Percentiles rank a stretch among this genome's conserved stretches.
phyloP scores from a whole-genome alignment of 306 rosid species.

The Glycine latifolia region DNA sequence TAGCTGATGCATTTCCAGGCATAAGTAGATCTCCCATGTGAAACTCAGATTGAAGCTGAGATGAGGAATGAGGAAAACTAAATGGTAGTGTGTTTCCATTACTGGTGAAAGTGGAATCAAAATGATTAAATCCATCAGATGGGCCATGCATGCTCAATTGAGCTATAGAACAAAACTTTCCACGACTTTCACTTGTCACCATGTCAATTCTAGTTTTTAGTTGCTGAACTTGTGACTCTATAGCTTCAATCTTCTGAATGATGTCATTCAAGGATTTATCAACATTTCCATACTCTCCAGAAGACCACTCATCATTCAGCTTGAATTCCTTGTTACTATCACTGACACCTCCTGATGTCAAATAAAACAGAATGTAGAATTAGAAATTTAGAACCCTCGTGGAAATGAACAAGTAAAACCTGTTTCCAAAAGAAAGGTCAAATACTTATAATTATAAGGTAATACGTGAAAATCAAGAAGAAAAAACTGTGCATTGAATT shows the following conservation, averaged over 20 bases:
- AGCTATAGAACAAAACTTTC: constrained; percentile 50
- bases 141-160: constrained; percentile 48
- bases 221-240: constrained; percentile 53
- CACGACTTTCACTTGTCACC: constrained; percentile 58
- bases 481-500: background rate
- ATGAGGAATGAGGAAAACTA: constrained; percentile 46
- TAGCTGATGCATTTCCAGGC: constrained; percentile 51
- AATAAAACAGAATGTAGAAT: background rate
- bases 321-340: constrained; percentile 44
- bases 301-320: constrained; percentile 55
- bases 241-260: constrained; percentile 61
- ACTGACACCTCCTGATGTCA: constrained; percentile 49
- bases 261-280: constrained; percentile 56
- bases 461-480: background rate
- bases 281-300: constrained; percentile 45
- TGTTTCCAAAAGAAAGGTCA: background rate
- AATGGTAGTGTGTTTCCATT: constrained; percentile 39
- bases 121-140: constrained; percentile 39
- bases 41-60: constrained; percentile 49
- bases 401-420: constrained; percentile 30
- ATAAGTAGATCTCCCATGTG: constrained; percentile 48
- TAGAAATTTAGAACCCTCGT: constrained; percentile 14
- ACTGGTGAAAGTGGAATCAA: constrained; percentile 47
- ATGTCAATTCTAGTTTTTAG: constrained; percentile 64
- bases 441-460: background rate